A percentile compares a stretch with the other conserved stretches of the same genome.
These are phyloP conservation scores for Rhizophagus clarus DNA, from an alignment of 192 early-diverging fungal species.

Conservation along the genomic window DNA sequence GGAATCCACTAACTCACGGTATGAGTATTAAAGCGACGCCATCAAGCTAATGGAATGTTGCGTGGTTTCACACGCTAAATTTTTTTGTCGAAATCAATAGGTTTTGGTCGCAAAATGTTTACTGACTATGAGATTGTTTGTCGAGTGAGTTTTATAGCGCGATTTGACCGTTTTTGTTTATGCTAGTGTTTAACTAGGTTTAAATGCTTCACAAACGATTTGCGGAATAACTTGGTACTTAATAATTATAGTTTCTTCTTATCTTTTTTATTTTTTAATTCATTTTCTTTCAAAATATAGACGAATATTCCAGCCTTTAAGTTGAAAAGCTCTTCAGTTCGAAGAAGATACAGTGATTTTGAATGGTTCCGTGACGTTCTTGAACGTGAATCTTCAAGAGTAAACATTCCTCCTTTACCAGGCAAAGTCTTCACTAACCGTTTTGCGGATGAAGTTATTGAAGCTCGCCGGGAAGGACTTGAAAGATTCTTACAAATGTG, in stretches of 20 bases:
- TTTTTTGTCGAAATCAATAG: conserved; percentile 33
- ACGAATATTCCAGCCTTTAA: conserved; percentile 99
- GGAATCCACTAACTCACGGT: conserved; percentile 86
- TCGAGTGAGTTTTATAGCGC: conserved; percentile 58
- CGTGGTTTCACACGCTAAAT: neutral
- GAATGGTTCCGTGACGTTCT: conserved; percentile 97
- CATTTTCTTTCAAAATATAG: conserved; percentile 43
- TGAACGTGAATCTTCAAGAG: conserved; percentile 86
- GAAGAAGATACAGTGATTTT: conserved; percentile 96
- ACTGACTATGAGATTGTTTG: conserved; percentile 97
- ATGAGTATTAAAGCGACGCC: conserved; percentile 15
- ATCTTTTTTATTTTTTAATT: conserved; percentile 5
- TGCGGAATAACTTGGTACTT: neutral
- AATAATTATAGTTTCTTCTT: neutral
- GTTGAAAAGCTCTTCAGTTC: conserved; percentile 75
- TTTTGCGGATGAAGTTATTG: conserved; percentile 95
- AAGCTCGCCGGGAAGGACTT: conserved; percentile 83
- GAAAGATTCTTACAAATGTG: conserved; percentile 97
- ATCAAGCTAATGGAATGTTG: neutral
- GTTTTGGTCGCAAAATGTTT: conserved; percentile 79
- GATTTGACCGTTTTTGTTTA: neutral
- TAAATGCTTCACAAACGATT: neutral
- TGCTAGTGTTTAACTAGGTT: neutral
- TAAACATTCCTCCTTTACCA: conserved; percentile 94
- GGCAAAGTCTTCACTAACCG: conserved; percentile 97